phyloP scores from a whole-genome alignment of 192 early-diverging fungal genomes.

The Fimicolochytrium jonesii region DNA sequence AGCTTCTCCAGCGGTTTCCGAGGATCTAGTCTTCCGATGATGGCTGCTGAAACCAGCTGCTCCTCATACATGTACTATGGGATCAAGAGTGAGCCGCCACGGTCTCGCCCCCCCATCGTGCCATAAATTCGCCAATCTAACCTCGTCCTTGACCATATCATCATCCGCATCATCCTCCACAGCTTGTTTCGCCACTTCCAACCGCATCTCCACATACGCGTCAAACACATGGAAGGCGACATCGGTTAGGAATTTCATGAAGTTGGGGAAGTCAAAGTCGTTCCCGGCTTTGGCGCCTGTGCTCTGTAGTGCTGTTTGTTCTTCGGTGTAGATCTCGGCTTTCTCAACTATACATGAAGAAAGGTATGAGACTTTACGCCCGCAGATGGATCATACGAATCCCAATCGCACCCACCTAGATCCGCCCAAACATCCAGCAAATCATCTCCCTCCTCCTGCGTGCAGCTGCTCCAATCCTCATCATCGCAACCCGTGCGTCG shows the following conservation, averaged over 20 bases:
- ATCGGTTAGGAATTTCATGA: constrained; percentile 45
- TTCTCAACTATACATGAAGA: constrained; percentile 8
- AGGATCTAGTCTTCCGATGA: constrained; percentile 57
- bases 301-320: constrained; percentile 27
- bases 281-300: constrained; percentile 22
- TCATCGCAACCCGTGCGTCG: background rate
- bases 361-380: background rate
- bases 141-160: constrained; percentile 60
- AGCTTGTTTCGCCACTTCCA: constrained; percentile 51
- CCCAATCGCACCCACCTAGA: constrained; percentile 37
- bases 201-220: constrained; percentile 56
- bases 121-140: too few species aligned
- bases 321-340: constrained; percentile 27
- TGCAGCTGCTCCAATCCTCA: constrained; percentile 35
- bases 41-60: constrained; percentile 63
- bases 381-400: too few species aligned
- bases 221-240: constrained; percentile 53
- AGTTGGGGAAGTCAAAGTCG: constrained; percentile 29
- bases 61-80: constrained; percentile 63
- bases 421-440: constrained; percentile 58
- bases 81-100: too few species aligned
- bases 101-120: too few species aligned
- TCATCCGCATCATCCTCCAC: constrained; percentile 50
- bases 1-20: constrained; percentile 47
- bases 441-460: constrained; percentile 58